A percentile compares a stretch with the other conserved stretches of the same genome.
phyloP scores from a whole-genome alignment of 306 rosid genomes.

The Vigna radiata region DNA sequence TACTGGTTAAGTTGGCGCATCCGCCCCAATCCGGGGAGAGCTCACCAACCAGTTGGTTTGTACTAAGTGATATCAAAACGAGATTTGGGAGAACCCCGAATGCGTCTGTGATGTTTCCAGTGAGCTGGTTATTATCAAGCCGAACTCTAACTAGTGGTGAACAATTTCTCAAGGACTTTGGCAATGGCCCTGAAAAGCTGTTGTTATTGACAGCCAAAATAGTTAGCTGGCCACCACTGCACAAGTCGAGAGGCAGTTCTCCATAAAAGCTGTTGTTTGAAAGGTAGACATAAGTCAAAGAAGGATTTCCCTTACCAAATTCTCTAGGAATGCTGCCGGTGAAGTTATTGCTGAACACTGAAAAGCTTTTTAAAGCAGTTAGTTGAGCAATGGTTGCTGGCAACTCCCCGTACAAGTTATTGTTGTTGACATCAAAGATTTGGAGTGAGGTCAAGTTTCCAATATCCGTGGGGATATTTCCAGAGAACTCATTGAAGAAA shows the following conservation, averaged over 20 bases:
- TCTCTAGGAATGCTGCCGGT: slow-evolving; percentile 60
- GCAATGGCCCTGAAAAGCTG: slow-evolving; percentile 66
- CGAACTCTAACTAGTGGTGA: slow-evolving; percentile 51
- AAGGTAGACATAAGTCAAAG: slow-evolving; percentile 48
- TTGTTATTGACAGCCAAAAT: slow-evolving; percentile 48
- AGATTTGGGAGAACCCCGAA: slow-evolving; percentile 53
- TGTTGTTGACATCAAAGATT: slow-evolving; percentile 54
- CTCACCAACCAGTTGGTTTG: slow-evolving; percentile 61
- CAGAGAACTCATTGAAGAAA: slow-evolving; percentile 56
- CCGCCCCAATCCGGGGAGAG: slow-evolving; percentile 65
- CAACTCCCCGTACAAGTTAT: slow-evolving; percentile 56
- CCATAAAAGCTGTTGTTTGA: slow-evolving; percentile 73
- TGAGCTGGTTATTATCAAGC: slow-evolving; percentile 62
- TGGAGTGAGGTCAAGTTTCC: slow-evolving; percentile 59
- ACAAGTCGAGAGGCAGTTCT: slow-evolving; percentile 66
- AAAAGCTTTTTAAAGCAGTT: slow-evolving; percentile 36
- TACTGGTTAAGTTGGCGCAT: slow-evolving; percentile 49
- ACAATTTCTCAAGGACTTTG: slow-evolving; percentile 67
- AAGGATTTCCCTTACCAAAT: slow-evolving; percentile 64
- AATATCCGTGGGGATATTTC: slow-evolving; percentile 61
- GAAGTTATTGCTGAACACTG: slow-evolving; percentile 66
- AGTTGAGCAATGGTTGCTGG: slow-evolving; percentile 59
- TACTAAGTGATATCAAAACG: slow-evolving; percentile 33
- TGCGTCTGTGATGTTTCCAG: slow-evolving; percentile 63
- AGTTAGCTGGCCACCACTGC: slow-evolving; percentile 47